Base-by-base conservation (phyloP, 495 filamentous ascomycete species). In the Aspergillus affinis region DNA sequence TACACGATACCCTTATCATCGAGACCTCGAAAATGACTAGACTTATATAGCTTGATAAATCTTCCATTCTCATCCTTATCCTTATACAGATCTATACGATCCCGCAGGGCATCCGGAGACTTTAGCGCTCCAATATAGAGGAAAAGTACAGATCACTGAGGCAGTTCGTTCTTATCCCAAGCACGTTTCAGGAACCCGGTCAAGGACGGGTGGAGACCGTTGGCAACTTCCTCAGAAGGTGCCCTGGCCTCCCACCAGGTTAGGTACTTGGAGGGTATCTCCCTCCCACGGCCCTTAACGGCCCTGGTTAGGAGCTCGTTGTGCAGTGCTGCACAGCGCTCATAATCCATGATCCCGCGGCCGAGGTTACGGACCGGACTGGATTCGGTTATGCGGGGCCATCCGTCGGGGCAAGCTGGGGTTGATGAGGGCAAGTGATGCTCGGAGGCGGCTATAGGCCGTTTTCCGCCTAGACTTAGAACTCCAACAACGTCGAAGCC, bases 281-380 rank as follows among this genome's bases (percentile, higher is more conserved):
- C 17, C 18, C 36, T 23, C n/a, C 60, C 54, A 20, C 21, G 6
- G 36, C 29, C 60, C 48, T 53, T 51, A 10, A 57, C 30, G 7
- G 36, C 60, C 27, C 32, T 53, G 32, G 36, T 57, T 7, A 61
- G 51, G 41, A 63, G 51, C 51, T 55, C 51, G n/a, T 63, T 63
- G 46, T 59, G 51, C 8, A 63, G 51, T 12, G 61, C 61, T 29
- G 61, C 61, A 52, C 61, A 63, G 10, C 61, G 61, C 51, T 63
- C 61, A 55, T 63, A 63, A 54, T 63, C 61, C 61, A 63, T 51
- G 17, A 9, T 44, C 32, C 49, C 48, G 12, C 48, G 60, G 30
- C 61, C 51, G 18, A 59, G 44, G 51, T 63, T 45, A 21, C 61
- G 46, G 44, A 59, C 30, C 18, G 61, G 61, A 56, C 47, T 59